Percentiles rank a stretch among this genome's conserved stretches.
Conservation (phyloP, 176 grass and related monocot genomes). For the Eleusine coracana region DNA sequence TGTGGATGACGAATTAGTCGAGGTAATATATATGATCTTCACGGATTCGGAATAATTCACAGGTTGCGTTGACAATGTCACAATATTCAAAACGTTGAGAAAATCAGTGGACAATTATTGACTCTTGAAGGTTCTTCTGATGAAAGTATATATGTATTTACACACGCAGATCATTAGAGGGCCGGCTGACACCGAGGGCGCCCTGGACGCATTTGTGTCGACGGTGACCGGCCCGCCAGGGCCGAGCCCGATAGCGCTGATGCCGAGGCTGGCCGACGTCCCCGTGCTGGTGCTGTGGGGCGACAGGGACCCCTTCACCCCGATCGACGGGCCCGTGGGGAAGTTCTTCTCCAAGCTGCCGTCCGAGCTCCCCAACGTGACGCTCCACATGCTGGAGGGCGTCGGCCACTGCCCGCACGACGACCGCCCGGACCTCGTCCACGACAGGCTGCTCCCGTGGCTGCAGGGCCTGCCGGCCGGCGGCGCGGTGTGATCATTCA, state of each 20-base stretch:
- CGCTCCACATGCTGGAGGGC: conserved; percentile 66
- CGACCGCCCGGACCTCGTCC: conserved; percentile 81
- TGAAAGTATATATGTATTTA: neutral
- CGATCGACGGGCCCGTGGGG: conserved; percentile 86
- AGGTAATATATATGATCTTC: conserved; percentile 38
- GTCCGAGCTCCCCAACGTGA: conserved; percentile 58
- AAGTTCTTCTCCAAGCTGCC: conserved; percentile 77
- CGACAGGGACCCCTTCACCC: conserved; percentile 84
- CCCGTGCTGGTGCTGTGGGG: conserved; percentile 88
- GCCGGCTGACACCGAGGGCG: conserved; percentile 68
- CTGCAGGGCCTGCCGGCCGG: conserved; percentile 52
- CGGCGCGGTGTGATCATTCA: neutral
- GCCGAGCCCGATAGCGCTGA: conserved; percentile 68
- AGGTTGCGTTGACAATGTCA: no score
- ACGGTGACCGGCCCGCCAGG: conserved; percentile 83
- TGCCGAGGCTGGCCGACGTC: conserved; percentile 56
- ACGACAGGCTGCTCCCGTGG: conserved; percentile 81
- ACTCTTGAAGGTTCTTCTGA: neutral
- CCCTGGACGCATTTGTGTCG: conserved; percentile 90
- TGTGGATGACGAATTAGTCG: conserved; percentile 72
- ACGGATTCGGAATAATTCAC: no score
- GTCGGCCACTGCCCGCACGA: conserved; percentile 94
- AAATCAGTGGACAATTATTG: neutral
- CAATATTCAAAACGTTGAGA: neutral
- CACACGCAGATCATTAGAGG: conserved; percentile 61